phyloP scores from a whole-genome alignment of 768 basidiomycete species.

The Trametes gibbosa region DNA sequence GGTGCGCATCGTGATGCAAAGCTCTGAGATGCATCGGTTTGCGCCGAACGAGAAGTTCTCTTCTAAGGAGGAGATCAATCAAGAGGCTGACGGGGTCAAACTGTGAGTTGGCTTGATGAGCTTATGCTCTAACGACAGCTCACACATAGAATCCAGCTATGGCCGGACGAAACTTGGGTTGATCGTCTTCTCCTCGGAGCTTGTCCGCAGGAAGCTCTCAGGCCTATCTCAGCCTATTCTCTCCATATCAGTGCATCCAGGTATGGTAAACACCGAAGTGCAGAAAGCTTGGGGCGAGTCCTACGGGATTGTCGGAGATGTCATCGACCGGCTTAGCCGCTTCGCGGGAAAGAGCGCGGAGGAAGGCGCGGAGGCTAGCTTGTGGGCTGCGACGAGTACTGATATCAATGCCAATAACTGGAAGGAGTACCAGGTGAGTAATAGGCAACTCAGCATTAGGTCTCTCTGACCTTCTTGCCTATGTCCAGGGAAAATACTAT shows the following conservation, averaged over 20 bases:
- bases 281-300: conserved; percentile 27
- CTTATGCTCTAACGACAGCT: neutral
- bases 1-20: conserved; percentile 31
- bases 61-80: conserved; percentile 29
- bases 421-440: conserved; percentile 28
- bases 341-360: conserved; percentile 26
- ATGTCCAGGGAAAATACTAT: conserved; percentile 27
- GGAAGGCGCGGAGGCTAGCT: conserved; percentile 31
- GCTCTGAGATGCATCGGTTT: conserved; percentile 28
- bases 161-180: conserved; percentile 29
- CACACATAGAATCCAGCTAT: conserved; percentile 11
- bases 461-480: neutral
- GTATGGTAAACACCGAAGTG: conserved; percentile 30
- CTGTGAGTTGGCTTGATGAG: conserved; percentile 14
- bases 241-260: conserved; percentile 29
- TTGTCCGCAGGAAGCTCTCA: conserved; percentile 24
- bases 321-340: conserved; percentile 21
- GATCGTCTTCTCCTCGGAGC: conserved; percentile 25
- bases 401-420: conserved; percentile 29
- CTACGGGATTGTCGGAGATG: conserved; percentile 25
- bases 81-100: conserved; percentile 21
- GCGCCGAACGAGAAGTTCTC: conserved; percentile 22
- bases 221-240: conserved; percentile 22
- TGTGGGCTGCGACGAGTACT: conserved; percentile 30
- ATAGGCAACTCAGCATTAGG: no score